A percentile compares a stretch with the other conserved stretches of the same genome.
phyloP scores from a whole-genome alignment of 192 early-diverging fungal species.

The Lunasporangiospora selenospora region DNA sequence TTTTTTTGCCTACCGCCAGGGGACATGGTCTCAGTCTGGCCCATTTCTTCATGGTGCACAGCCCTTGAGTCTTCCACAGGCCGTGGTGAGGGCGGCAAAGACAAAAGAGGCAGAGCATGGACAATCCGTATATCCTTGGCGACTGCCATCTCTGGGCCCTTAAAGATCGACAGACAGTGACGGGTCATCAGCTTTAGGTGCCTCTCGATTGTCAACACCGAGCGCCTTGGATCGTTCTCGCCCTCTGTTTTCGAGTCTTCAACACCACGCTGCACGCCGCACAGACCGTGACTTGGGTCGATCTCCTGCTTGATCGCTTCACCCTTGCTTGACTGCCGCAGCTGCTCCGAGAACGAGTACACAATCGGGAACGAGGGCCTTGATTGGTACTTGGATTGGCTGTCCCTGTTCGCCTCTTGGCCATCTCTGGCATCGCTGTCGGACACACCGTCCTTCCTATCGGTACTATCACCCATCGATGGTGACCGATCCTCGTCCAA shows the following conservation, averaged over 20 bases:
- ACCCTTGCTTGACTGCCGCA: too few species aligned
- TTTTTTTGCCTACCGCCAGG: too few species aligned
- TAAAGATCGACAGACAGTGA: slow-evolving; percentile 14
- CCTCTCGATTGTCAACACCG: slow-evolving; percentile 5
- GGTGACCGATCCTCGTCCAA: neutral
- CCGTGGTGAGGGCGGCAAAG: too few species aligned
- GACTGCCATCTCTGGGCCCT: slow-evolving; percentile 13
- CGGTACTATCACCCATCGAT: neutral
- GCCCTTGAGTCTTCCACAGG: too few species aligned
- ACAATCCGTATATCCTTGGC: slow-evolving; percentile 13
- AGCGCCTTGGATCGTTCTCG: neutral
- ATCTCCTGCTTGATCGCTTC: too few species aligned
- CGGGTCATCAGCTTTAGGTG: slow-evolving; percentile 16
- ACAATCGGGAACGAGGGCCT: slow-evolving; percentile 21
- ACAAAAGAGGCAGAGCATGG: too few species aligned
- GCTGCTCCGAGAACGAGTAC: slow-evolving; percentile 20
- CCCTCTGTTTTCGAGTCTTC: neutral
- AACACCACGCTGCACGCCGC: too few species aligned
- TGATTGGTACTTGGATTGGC: neutral
- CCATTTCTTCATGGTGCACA: too few species aligned
- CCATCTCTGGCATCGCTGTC: too few species aligned
- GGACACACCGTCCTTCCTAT: neutral
- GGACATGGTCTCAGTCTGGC: too few species aligned
- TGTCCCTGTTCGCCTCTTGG: too few species aligned
- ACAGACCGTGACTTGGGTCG: too few species aligned